Conservation (phyloP, 2,329 filamentous ascomycete genomes). For the Curvularia spicifera region DNA sequence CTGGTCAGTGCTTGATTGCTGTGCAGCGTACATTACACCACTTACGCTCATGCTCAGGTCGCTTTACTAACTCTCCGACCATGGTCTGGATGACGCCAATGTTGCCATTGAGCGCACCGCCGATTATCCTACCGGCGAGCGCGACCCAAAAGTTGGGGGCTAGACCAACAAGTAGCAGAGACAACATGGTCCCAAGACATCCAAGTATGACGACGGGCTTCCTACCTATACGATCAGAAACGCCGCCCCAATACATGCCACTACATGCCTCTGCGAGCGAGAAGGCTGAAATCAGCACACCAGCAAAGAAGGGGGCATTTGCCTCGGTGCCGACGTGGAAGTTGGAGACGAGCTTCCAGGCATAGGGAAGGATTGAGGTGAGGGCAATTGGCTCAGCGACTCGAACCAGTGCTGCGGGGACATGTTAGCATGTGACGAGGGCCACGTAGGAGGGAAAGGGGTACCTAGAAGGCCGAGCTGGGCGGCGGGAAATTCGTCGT, state of each 20-base stretch:
- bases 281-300: conserved; percentile 87
- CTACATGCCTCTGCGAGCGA: conserved; percentile 84
- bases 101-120: conserved; percentile 87
- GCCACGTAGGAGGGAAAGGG: conserved; percentile 32
- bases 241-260: conserved; percentile 66
- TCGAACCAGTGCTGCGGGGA: conserved; percentile 77
- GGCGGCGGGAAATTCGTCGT: conserved; percentile 70
- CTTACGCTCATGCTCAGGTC: conserved; percentile 84
- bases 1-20: conserved; percentile 62
- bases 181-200: conserved; percentile 80
- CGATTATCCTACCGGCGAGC: conserved; percentile 74
- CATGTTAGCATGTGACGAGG: conserved; percentile 12
- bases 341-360: conserved; percentile 50
- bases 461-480: conserved; percentile 86
- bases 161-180: conserved; percentile 82
- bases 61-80: conserved; percentile 85
- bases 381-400: conserved; percentile 91
- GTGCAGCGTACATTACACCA: conserved; percentile 27
- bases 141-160: conserved; percentile 85
- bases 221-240: conserved; percentile 50
- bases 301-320: conserved; percentile 81
- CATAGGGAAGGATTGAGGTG: conserved; percentile 90
- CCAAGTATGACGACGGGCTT: conserved; percentile 51
- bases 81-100: conserved; percentile 80
- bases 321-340: conserved; percentile 46